phyloP scores from a whole-genome alignment of 139 green algal species.

The Ostreobium quekettii region DNA sequence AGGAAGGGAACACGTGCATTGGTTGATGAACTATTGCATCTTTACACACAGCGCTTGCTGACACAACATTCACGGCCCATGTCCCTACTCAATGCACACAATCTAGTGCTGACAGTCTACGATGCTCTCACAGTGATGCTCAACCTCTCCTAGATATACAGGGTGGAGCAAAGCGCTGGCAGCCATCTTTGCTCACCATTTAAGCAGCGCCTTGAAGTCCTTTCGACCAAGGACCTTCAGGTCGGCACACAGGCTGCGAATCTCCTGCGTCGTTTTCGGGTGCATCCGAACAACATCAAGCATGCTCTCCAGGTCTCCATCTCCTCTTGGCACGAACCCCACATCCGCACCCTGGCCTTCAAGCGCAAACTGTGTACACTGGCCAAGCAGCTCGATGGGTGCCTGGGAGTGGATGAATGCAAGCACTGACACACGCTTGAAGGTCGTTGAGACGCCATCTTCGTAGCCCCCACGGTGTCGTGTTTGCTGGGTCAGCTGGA shows the following conservation, averaged over 20 bases:
- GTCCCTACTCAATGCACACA: no score
- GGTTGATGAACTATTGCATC: no score
- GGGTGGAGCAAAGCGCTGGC: no score
- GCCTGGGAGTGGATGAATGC: slow-evolving; percentile 69
- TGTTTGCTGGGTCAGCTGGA: no score
- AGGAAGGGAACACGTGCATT: no score
- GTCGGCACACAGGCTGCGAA: slow-evolving; percentile 76
- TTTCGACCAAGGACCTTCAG: slow-evolving; percentile 85
- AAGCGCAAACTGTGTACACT: slow-evolving; percentile 33
- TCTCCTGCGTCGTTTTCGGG: slow-evolving; percentile 62
- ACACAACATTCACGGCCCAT: no score
- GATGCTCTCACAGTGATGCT: no score
- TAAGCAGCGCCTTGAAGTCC: slow-evolving; percentile 97
- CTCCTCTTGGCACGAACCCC: not conserved
- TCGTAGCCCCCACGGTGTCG: slow-evolving; percentile 85
- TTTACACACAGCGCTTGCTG: no score
- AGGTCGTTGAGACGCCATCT: slow-evolving; percentile 70
- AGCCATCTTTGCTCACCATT: no score
- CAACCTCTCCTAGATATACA: no score
- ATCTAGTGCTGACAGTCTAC: no score
- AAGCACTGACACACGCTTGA: slow-evolving; percentile 42
- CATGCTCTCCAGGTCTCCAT: not conserved
- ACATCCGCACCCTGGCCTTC: slow-evolving; percentile 21
- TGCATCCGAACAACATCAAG: slow-evolving; percentile 39
- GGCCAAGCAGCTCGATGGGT: slow-evolving; percentile 84